Evolutionary conservation across 2,329 filamentous ascomycete species (phyloP), one percentile per base, ranked within the genome.

Genomic region (Aspergillus terreus): DNA sequence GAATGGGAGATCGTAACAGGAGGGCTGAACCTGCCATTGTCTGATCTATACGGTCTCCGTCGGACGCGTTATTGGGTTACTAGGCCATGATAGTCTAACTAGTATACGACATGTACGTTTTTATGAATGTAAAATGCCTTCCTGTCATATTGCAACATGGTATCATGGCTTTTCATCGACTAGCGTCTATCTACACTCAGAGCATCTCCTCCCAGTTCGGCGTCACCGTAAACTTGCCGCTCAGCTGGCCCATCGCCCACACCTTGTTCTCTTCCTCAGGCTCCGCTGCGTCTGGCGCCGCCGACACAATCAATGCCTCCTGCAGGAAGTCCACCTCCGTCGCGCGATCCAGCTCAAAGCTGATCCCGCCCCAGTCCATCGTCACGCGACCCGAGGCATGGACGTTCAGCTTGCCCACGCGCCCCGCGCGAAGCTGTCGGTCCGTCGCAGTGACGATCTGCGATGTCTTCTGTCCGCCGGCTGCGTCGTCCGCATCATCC

Each of bases 161-260:
- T 38, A 38, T 38, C 14, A 38, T 38, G 35, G 14, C 23, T 38
- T 38, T 38, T 38, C 14, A 38, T 30, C 27, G 12, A 38, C 33
- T 48, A 3, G 44, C 32, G 38, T 14, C 33, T 42, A 30, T 35
- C 27, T 14, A 30, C 19, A 3, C 33, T 65, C 53, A 71, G 46
- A 74, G 57, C 48, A 84, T 76, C 59, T 77, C 73, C 44, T 74
- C 73, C 79, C 82, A 85, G 63, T 86, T 77, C 12, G 83, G 83
- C 46, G 76, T 80, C 32, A 85, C 78, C 2, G 85, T 80, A 62
- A 85, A 84, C 67, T 84, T 85, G 49, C 80, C 81, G 65, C 79
- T 81, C n/a, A 86, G 74, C 60, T 83, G 78, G 7, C 82, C 83
- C 72, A 86, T 80, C 2, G 78, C 78, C 67, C 78, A 78, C 35